phyloP scores from a whole-genome alignment of 768 basidiomycete genomes.

The Russula vinacea region DNA sequence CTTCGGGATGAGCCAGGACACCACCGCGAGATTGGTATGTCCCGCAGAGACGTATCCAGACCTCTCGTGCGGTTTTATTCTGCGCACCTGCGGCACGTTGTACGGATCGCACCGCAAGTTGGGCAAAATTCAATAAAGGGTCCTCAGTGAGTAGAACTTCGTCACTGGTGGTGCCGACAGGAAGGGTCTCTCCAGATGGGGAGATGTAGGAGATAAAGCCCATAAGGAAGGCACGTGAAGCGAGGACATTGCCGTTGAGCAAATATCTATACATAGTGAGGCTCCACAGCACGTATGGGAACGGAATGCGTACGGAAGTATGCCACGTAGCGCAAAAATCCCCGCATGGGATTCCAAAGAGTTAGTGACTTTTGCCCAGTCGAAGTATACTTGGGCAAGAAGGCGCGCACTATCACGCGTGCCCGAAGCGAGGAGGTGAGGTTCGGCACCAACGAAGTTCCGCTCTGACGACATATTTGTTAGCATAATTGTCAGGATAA shows the following conservation, averaged over 20 bases:
- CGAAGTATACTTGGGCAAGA: conserved; percentile 81
- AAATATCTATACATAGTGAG: conserved; percentile 54
- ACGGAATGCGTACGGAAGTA: conserved; percentile 64
- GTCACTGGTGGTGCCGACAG: conserved; percentile 41
- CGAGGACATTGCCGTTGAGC: conserved; percentile 85
- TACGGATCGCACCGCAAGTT: conserved; percentile 83
- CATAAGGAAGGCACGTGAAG: conserved; percentile 88
- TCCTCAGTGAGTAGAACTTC: conserved; percentile 77
- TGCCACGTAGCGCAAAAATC: conserved; percentile 79
- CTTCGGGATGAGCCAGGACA: conserved; percentile 55
- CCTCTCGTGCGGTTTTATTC: conserved; percentile 71
- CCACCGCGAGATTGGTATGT: conserved; percentile 77
- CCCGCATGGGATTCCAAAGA: conserved; percentile 41
- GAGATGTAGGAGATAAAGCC: conserved; percentile 68
- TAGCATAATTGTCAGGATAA: background rate
- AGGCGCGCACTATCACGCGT: conserved; percentile 85
- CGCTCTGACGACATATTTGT: conserved; percentile 52
- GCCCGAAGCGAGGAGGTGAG: conserved; percentile 79
- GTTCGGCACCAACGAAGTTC: conserved; percentile 69
- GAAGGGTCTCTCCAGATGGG: conserved; percentile 42
- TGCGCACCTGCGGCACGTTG: conserved; percentile 82
- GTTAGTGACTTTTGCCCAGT: conserved; percentile 62
- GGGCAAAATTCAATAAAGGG: conserved; percentile 79
- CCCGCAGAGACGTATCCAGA: conserved; percentile 80
- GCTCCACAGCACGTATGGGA: conserved; percentile 12